phyloP scores from a whole-genome alignment of 2,329 filamentous ascomycete genomes.

The Dendrostoma leiphaemia region DNA sequence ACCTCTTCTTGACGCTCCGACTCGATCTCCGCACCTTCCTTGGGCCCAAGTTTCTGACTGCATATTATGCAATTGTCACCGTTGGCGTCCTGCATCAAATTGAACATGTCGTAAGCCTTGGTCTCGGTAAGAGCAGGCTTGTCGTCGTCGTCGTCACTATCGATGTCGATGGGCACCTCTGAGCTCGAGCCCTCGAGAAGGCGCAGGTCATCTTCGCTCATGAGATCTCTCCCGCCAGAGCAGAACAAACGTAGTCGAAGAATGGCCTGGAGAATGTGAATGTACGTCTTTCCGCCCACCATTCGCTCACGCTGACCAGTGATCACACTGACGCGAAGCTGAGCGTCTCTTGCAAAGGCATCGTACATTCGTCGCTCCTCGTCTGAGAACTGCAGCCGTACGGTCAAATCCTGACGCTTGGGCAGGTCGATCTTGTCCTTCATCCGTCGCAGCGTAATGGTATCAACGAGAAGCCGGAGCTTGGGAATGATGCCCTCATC shows the following conservation, averaged over 20 bases:
- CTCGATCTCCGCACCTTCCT: constrained; percentile 55
- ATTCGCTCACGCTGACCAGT: constrained; percentile 62
- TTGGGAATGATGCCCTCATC: constrained; percentile 82
- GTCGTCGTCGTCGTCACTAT: constrained; percentile 68
- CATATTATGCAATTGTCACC: constrained; percentile 73
- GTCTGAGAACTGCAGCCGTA: constrained; percentile 71
- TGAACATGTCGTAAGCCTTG: constrained; percentile 82
- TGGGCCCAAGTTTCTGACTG: constrained; percentile 58
- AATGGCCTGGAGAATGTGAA: constrained; percentile 89
- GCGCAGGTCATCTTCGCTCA: constrained; percentile 79
- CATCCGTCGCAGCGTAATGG: constrained; percentile 85
- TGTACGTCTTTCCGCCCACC: constrained; percentile 83
- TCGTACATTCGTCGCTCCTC: constrained; percentile 79
- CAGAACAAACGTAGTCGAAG: constrained; percentile 86
- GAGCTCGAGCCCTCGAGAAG: constrained; percentile 78
- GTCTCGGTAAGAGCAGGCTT: constrained; percentile 60
- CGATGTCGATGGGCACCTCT: constrained; percentile 84
- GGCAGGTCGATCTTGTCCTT: constrained; percentile 91
- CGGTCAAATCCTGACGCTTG: constrained; percentile 67
- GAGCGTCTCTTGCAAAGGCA: constrained; percentile 78
- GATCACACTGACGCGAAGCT: constrained; percentile 76
- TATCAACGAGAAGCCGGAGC: constrained; percentile 85
- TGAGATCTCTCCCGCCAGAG: constrained; percentile 88
- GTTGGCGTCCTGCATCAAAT: constrained; percentile 79
- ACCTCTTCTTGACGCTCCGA: constrained; percentile 61